phyloP scores from a whole-genome alignment of 2,329 filamentous ascomycete species.

The Aspergillus sojae region DNA sequence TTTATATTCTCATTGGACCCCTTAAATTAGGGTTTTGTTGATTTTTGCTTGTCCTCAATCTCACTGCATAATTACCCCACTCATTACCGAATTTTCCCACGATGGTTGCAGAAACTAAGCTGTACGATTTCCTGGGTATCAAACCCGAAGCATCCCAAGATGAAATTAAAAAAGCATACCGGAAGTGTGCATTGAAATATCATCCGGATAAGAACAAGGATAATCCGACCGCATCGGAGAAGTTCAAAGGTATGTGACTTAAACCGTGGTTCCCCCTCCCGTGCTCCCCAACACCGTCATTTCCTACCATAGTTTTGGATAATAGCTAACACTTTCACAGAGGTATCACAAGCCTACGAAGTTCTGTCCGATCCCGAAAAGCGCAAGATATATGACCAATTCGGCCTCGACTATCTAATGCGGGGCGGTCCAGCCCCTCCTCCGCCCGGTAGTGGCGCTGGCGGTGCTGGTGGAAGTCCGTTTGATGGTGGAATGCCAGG shows the following conservation, averaged over 20 bases:
- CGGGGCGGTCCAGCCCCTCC: slow-evolving; percentile 74
- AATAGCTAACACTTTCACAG: slow-evolving; percentile 42
- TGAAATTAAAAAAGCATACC: slow-evolving; percentile 89
- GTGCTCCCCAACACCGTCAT: neutral
- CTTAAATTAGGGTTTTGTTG: slow-evolving; percentile 14
- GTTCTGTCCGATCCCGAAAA: slow-evolving; percentile 97
- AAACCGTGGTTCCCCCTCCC: slow-evolving; percentile 3
- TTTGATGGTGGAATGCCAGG: slow-evolving; percentile 61
- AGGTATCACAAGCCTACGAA: slow-evolving; percentile 96
- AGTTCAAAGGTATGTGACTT: slow-evolving; percentile 74
- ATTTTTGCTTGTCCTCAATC: slow-evolving; percentile 2
- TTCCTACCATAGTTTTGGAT: slow-evolving; percentile 1
- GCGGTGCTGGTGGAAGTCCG: slow-evolving; percentile 58
- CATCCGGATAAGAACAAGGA: slow-evolving; percentile 99
- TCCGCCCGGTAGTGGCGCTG: slow-evolving; percentile 60
- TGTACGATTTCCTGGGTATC: slow-evolving; percentile 84
- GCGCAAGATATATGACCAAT: slow-evolving; percentile 92
- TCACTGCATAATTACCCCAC: slow-evolving; percentile 3
- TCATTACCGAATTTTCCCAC: slow-evolving; percentile 33
- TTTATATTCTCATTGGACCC: slow-evolving; percentile 18
- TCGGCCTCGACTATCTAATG: slow-evolving; percentile 88
- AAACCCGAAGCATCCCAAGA: slow-evolving; percentile 82
- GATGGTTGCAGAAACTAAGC: slow-evolving; percentile 94
- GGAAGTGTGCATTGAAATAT: slow-evolving; percentile 85
- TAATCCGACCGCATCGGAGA: slow-evolving; percentile 80